Percentiles rank a stretch among this genome's conserved stretches.
Conservation (phyloP, 2,329 filamentous ascomycete genomes). For the Diplodia seriata region DNA sequence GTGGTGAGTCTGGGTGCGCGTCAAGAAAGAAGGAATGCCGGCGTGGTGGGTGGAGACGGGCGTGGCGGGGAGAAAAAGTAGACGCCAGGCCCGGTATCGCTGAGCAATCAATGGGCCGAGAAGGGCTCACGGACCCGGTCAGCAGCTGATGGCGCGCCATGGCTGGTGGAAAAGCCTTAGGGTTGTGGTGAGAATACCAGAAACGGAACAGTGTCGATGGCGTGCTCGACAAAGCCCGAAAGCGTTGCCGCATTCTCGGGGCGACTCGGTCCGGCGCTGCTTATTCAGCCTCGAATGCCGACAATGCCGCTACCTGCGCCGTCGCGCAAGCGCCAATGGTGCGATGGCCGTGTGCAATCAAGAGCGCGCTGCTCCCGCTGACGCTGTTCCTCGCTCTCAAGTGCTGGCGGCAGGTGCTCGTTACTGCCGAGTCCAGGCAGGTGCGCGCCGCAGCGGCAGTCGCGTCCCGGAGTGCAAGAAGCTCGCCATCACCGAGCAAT, state of each 20-base stretch:
- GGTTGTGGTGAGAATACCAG: not conserved
- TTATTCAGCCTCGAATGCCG: slow-evolving; percentile 23
- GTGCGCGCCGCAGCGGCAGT: not conserved
- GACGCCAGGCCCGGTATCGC: slow-evolving; percentile 28
- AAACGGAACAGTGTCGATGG: slow-evolving; percentile 24
- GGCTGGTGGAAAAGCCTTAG: slow-evolving; percentile 20
- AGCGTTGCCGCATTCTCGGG: slow-evolving; percentile 6
- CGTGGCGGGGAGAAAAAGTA: slow-evolving; percentile 30
- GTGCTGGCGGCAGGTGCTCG: not conserved
- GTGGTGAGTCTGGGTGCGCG: not conserved
- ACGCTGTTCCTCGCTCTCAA: not conserved
- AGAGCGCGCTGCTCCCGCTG: not conserved
- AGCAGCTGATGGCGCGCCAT: slow-evolving; percentile 13
- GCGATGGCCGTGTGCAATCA: not conserved
- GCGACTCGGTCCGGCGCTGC: slow-evolving; percentile 14
- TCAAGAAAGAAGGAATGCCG: slow-evolving; percentile 1
- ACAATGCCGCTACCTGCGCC: not conserved
- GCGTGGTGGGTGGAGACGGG: not conserved
- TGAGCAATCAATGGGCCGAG: slow-evolving; percentile 27
- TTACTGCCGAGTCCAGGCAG: not conserved
- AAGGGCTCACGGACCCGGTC: not conserved
- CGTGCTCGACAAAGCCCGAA: slow-evolving; percentile 26
- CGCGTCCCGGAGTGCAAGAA: not conserved
- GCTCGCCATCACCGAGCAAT: slow-evolving; percentile 4
- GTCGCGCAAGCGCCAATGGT: not conserved